Conservation (phyloP, 257 asterid genomes). For the Paraleonurus japonicus region DNA sequence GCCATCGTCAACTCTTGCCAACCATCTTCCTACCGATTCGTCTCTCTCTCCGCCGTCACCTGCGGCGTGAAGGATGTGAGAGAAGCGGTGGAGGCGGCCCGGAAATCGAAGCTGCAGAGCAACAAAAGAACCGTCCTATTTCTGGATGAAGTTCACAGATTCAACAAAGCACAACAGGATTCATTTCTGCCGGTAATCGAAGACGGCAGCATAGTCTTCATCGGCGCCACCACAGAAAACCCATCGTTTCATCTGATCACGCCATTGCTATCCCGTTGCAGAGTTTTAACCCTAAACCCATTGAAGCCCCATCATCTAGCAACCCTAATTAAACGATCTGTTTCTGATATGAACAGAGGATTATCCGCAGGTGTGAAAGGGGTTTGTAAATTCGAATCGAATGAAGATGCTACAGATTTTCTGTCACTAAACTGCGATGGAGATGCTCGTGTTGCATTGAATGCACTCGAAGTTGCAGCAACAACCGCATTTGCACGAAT, state of each 20-base stretch:
- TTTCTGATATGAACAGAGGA: conserved; percentile 41
- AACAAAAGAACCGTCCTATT: conserved; percentile 58
- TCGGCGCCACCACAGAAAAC: conserved; percentile 94
- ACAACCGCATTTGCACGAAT: conserved; percentile 45
- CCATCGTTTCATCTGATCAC: conserved; percentile 84
- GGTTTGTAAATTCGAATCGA: conserved; percentile 20
- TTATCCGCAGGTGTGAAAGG: conserved; percentile 23
- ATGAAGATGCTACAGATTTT: conserved; percentile 48
- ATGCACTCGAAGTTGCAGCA: conserved; percentile 65
- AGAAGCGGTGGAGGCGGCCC: conserved; percentile 71
- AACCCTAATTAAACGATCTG: conserved; percentile 47
- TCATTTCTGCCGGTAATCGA: conserved; percentile 85
- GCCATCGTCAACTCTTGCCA: conserved; percentile 52
- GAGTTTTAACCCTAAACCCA: conserved; percentile 61
- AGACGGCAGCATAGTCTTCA: conserved; percentile 76
- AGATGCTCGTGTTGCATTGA: conserved; percentile 75
- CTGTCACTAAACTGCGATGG: conserved; percentile 66
- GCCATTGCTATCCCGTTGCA: conserved; percentile 76
- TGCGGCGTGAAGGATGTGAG: conserved; percentile 87
- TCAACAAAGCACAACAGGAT: conserved; percentile 87
- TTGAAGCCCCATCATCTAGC: conserved; percentile 48
- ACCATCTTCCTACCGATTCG: conserved; percentile 39
- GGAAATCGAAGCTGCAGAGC: conserved; percentile 28
- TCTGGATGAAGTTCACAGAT: conserved; percentile 90
- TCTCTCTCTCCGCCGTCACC: conserved; percentile 73